phyloP scores from a whole-genome alignment of 805 yeast genomes.

The Sungouiella thailandica region DNA sequence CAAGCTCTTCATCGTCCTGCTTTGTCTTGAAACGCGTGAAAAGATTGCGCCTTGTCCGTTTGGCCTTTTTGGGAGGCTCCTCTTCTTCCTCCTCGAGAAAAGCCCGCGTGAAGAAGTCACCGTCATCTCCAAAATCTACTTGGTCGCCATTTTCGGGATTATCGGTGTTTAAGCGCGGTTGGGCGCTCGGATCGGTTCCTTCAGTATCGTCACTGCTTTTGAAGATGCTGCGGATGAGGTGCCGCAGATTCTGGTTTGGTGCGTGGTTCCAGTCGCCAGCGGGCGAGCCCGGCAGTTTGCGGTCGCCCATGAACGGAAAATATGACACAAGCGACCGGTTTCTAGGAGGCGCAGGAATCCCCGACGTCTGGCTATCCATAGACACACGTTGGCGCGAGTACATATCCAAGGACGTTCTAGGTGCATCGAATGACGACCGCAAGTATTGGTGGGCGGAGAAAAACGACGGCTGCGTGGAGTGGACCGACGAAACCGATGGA shows the following conservation, averaged over 20 bases:
- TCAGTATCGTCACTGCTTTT: conserved; percentile 12
- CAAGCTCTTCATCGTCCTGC: conserved; percentile 10
- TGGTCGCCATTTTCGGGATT: not conserved
- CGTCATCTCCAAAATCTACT: too few species aligned
- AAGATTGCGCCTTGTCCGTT: conserved; percentile 29
- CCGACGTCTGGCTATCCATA: conserved; percentile 26
- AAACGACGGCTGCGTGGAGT: conserved; percentile 39
- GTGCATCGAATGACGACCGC: conserved; percentile 35
- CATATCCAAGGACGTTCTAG: conserved; percentile 31
- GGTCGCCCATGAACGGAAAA: conserved; percentile 35
- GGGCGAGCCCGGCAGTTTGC: conserved; percentile 7
- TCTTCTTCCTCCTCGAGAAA: not conserved
- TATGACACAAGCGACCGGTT: conserved; percentile 30
- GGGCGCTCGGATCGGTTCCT: conserved; percentile 1
- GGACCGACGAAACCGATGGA: conserved; percentile 36
- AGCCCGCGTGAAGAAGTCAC: not conserved
- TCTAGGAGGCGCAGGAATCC: conserved; percentile 8
- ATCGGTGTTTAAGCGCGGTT: too few species aligned
- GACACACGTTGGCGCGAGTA: conserved; percentile 24
- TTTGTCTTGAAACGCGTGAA: conserved; percentile 35
- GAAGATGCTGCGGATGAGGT: conserved; percentile 31
- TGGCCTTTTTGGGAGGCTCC: conserved; percentile 23
- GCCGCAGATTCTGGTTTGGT: conserved; percentile 20
- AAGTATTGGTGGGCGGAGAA: conserved; percentile 40
- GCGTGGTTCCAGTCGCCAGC: conserved; percentile 2